phyloP scores from a whole-genome alignment of 1,139 yeast species.

The Candida labiduridarum region DNA sequence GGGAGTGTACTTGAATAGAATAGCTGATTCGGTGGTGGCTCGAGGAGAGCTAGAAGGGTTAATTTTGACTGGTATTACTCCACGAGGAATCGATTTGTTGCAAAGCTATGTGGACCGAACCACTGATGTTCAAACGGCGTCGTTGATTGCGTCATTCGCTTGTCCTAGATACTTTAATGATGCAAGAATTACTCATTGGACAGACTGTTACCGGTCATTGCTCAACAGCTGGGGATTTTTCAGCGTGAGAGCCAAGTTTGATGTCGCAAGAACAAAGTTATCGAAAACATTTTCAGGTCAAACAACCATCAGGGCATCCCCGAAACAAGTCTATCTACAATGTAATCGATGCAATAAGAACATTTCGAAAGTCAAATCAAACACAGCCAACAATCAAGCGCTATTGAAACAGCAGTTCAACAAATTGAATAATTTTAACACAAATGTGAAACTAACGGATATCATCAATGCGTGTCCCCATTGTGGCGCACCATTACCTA shows the following conservation, averaged over 20 bases:
- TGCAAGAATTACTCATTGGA: constrained; percentile 74
- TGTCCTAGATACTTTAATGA: constrained; percentile 82
- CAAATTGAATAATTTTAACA: constrained; percentile 24
- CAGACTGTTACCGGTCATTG: constrained; percentile 68
- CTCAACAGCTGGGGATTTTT: constrained; percentile 87
- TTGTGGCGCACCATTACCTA: constrained; percentile 87
- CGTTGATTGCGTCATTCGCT: constrained; percentile 76
- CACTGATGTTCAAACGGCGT: constrained; percentile 91
- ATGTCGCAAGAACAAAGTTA: constrained; percentile 71
- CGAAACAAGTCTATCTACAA: constrained; percentile 78
- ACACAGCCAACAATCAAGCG: constrained; percentile 26
- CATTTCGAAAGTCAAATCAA: constrained; percentile 40
- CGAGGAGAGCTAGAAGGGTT: constrained; percentile 91
- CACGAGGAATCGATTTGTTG: constrained; percentile 74
- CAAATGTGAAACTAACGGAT: constrained; percentile 13
- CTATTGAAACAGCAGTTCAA: constrained; percentile 45
- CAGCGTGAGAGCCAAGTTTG: constrained; percentile 77
- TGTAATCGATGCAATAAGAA: constrained; percentile 82
- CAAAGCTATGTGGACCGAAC: constrained; percentile 90
- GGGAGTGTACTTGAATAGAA: constrained; percentile 63
- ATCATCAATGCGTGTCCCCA: constrained; percentile 65
- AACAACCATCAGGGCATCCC: constrained; percentile 52
- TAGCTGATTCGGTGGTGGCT: constrained; percentile 70
- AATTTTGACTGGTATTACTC: constrained; percentile 86
- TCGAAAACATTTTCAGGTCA: constrained; percentile 56